Base-by-base conservation (phyloP, 2,329 filamentous ascomycete genomes). In the Chrysoporthe austroafricana region DNA sequence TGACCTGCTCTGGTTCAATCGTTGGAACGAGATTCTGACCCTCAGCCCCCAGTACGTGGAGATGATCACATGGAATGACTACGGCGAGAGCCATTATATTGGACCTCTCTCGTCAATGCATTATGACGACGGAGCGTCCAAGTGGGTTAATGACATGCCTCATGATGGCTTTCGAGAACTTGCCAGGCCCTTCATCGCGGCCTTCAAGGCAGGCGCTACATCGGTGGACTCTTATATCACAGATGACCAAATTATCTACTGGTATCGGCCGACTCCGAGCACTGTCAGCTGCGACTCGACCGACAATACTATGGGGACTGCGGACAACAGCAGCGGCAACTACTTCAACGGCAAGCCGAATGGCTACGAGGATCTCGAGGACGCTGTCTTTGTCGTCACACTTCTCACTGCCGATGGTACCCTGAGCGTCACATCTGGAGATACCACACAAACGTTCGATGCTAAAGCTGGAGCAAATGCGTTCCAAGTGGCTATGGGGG, bases 141-240 rank as follows among this genome's bases (percentile, higher is more conserved):
- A 74, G 61, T 74, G 71, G 70, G 68, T 68, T 54, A 73, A 72
- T 52, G 73, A 72, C 54, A 74, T 73, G 73, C 82, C 83, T 0
- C 85, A 86, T 69, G 77, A 79, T n/a, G 84, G 84, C 60, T 86
- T 82, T 81, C 78, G 85, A 4, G 83, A 86, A n/a, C 80, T 87
- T 76, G 80, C 84, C 26, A 80, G 81, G 68, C 84, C 84, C 2
- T 86, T 82, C 71, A 86, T 86, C 69, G 78, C 82, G 1, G 84
- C 85, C 0, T 87, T 81, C 74, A 85, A 86, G 72, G 81, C 80
- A 52, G 83, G 81, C 16, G 78, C 76, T 4, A 79, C 73, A 54
- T 73, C 76, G 1, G 75, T 77, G 14, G 72, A 74, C 66, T 58
- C 66, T 5, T 70, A 81, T 74, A 82, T 86, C 71, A 76, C 76